These are phyloP conservation scores for Colletotrichum horii DNA, from an alignment of 2,329 filamentous ascomycete genomes.

Conservation along the genomic window DNA sequence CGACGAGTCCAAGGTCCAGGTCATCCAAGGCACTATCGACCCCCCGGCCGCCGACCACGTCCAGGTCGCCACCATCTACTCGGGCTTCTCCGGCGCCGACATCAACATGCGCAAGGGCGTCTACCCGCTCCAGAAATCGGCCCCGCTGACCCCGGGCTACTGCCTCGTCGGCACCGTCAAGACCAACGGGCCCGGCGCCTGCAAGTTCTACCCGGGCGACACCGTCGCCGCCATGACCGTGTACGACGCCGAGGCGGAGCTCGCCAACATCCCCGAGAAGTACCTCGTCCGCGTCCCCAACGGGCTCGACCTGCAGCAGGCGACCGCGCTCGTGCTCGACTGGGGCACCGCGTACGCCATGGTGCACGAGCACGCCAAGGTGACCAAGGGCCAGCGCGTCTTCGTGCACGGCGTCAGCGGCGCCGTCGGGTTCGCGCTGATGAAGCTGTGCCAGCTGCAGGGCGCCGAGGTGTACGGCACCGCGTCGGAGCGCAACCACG, in stretches of 20 bases:
- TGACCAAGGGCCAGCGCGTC: constrained; percentile 47
- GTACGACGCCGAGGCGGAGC: constrained; percentile 49
- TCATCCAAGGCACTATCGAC: constrained; percentile 37
- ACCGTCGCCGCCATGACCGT: constrained; percentile 40
- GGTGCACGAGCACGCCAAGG: constrained; percentile 40
- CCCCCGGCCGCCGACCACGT: constrained; percentile 48
- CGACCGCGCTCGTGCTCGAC: constrained; percentile 46
- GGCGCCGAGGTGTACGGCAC: constrained; percentile 56
- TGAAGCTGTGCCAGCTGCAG: constrained; percentile 44
- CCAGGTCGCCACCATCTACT: constrained; percentile 51
- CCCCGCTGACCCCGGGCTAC: constrained; percentile 55
- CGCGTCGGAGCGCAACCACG: constrained; percentile 50
- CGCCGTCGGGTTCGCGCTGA: constrained; percentile 49
- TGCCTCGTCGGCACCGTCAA: constrained; percentile 48
- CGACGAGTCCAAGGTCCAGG: constrained; percentile 39
- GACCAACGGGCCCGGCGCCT: constrained; percentile 38
- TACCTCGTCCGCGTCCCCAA: constrained; percentile 47
- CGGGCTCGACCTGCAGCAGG: constrained; percentile 44
- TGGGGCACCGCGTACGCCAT: constrained; percentile 49
- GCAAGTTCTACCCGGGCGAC: constrained; percentile 35
- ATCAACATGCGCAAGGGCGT: constrained; percentile 53
- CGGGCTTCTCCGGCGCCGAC: constrained; percentile 52
- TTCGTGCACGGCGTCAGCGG: constrained; percentile 57
- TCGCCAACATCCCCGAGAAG: constrained; percentile 51
- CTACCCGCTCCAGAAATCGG: constrained; percentile 50